Evolutionary conservation across 2,329 filamentous ascomycete genomes (phyloP), one percentile per base, ranked within the genome.

Genomic region (Pseudocercospora macadamiae): DNA sequence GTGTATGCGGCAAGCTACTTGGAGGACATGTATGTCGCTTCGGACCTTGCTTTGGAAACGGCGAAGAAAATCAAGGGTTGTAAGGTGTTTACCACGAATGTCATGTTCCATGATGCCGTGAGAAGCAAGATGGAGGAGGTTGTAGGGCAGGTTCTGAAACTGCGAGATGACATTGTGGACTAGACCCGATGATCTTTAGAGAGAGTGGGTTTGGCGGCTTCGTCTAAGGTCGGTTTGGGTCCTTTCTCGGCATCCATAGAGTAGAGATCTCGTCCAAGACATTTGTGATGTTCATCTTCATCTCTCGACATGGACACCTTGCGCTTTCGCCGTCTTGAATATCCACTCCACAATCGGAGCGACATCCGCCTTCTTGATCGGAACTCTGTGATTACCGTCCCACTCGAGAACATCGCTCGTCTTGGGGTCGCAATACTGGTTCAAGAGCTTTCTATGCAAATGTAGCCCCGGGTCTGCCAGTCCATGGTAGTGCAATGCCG

Each of bases 1-100:
- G 86, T 96, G 0, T 97, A 95, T 70, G 89, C 92, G 1, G 91
- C 90, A 0, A 89, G 86, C 2, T 97, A 89, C 67, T 74, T 91
- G 3, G 89, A 96, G 63, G 92, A 96, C 71, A 95, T 97, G 90
- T 97, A 96, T 69, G 93, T 97, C 26, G 89, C 96, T 70, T 89
- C 85, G 66, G 85, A 85, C 5, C 77, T 92, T 55, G 89, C 90
- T 7, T 82, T 84, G 67, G 85, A 89, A 66, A 96, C 91, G 14
- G 91, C 90, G 8, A 78, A 77, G 37, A 83, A 87, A 69, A 89
- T 97, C 71, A 88, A 85, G 71, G 87, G 86, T 1, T 88, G 86
- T 71, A 92, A 91, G 77, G 86, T 90, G 37, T 95, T 89, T 68
- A 85, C 95, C 70, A 96, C 91, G 36, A 97, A 96, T 72, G 81